These are phyloP conservation scores for Aspergillus phoenicis DNA, from an alignment of 2,329 filamentous ascomycete genomes.

Conservation along the genomic window DNA sequence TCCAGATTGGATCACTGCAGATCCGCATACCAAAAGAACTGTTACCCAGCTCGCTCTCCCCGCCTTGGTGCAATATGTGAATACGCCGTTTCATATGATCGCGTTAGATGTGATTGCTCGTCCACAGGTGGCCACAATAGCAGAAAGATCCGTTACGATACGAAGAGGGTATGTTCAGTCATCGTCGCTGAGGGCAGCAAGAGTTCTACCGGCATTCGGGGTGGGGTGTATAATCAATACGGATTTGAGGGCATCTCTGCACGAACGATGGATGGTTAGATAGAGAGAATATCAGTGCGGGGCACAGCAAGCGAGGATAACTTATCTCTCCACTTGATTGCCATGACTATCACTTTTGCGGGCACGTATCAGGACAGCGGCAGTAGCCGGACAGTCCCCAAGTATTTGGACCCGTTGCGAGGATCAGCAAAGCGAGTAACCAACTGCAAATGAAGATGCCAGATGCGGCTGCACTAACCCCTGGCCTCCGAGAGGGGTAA, in stretches of 20 bases:
- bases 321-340: background rate
- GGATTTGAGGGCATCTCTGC: background rate
- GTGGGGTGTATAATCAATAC: constrained; percentile 2
- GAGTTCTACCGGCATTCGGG: constrained; percentile 2
- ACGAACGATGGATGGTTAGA: background rate
- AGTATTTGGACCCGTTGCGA: no score
- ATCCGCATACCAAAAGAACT: constrained; percentile 27
- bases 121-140: background rate
- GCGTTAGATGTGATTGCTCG: constrained; percentile 66
- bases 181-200: constrained; percentile 1
- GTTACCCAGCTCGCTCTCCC: constrained; percentile 74
- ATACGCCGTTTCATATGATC: constrained; percentile 81
- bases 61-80: constrained; percentile 73
- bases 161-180: background rate
- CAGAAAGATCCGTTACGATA: background rate
- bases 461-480: background rate
- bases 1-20: constrained; percentile 24
- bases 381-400: background rate
- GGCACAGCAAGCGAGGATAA: background rate
- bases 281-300: background rate
- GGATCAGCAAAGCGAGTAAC: background rate
- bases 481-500: background rate
- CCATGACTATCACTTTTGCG: background rate
- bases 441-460: background rate
- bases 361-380: background rate